Evolutionary conservation across 2,329 filamentous ascomycete genomes (phyloP).

Genomic region (Fusarium fujikuroi): DNA sequence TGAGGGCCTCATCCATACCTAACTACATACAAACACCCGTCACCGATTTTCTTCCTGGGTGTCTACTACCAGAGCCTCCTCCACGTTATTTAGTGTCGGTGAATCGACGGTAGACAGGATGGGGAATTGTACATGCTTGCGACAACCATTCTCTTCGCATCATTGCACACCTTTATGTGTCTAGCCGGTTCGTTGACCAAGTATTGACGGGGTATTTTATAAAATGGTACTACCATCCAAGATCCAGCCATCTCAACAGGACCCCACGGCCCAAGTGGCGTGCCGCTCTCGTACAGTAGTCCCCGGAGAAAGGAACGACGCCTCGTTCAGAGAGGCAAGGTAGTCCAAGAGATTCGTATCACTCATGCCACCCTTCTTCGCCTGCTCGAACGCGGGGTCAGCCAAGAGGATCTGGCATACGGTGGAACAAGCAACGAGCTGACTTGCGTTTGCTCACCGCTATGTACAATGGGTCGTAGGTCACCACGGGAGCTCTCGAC

Average conservation of each 20-base stretch:
- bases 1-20: conserved; percentile 7
- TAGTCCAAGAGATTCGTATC: neutral
- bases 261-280: conserved; percentile 39
- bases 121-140: conserved; percentile 19
- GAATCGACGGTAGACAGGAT: neutral
- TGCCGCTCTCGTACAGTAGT: conserved; percentile 41
- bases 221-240: neutral
- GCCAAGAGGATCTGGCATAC: neutral
- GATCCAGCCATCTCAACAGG: conserved; percentile 19
- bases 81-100: conserved; percentile 25
- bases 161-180: neutral
- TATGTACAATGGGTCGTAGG: neutral
- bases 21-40: conserved; percentile 15
- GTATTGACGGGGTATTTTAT: neutral
- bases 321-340: neutral
- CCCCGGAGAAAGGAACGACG: conserved; percentile 32
- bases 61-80: conserved; percentile 25
- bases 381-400: conserved; percentile 7
- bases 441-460: conserved; percentile 32
- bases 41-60: conserved; percentile 7
- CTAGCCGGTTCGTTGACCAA: neutral
- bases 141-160: neutral
- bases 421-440: neutral
- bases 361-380: neutral
- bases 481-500: neutral